Evolutionary conservation across 768 basidiomycete species (phyloP), one percentile per base, ranked within the genome.

Genomic region (Psilocybe cubensis): DNA sequence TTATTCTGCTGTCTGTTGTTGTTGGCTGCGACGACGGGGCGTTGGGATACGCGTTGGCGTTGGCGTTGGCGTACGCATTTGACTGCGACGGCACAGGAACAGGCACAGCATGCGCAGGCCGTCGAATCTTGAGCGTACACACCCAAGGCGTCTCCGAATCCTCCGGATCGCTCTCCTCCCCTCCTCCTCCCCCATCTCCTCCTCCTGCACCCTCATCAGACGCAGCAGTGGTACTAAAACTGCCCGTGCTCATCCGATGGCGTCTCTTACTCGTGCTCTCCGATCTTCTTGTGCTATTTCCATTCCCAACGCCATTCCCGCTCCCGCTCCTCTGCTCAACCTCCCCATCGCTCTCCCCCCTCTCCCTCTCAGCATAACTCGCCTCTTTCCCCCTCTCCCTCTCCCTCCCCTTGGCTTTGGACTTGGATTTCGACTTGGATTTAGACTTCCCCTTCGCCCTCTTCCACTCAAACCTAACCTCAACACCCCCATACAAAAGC

Each of bases 141-240:
- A 88, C 86, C 95, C 95, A 98, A 0, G 96, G 94, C 21, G 94
- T 95, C 72, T 98, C 96, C 42, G 92, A 93, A 67, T 98, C 96
- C 68, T 98, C 96, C 0, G 95, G 92, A 62, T 98, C 96, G 58
- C 91, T 94, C 43, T 95, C 94, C 14, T 90, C 87, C 80, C 92
- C 1, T 83, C 81, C 46, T 87, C 85, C 61, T 58, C 54, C 40
- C 24, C 44, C 52, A 17, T 53, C 59, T 28, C 66, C 48, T 28
- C 44, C 28, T 46, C 29, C 68, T 63, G 40, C 12, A 62, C 61
- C 54, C 56, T 69, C 60, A 66, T 76, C 79, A 73, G 81, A 63
- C 40, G 59, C 58, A 1, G 61, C 73, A 10, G 60, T 73, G 25
- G 67, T 70, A 41, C 65, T 66, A 14, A 69, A 61, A 48, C 70